Evolutionary conservation across 169 alveolate genomes (phyloP).

Genomic region (Plasmodium falciparum): DNA sequence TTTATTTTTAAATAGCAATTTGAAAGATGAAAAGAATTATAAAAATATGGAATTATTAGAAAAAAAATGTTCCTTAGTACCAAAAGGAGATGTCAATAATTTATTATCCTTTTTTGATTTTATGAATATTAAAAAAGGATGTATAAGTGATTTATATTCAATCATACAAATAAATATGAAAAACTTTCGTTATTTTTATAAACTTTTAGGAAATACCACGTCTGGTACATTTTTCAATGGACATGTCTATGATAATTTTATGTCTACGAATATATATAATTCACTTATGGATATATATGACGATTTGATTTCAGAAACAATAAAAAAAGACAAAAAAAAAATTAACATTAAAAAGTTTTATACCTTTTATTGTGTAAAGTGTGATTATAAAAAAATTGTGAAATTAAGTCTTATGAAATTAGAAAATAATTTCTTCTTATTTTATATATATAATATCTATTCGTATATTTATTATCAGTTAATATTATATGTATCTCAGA

Average conservation of each 20-base stretch:
- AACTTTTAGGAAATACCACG: constrained; percentile 45
- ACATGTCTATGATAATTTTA: constrained; percentile 48
- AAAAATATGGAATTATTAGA: constrained; percentile 52
- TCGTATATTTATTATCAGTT: constrained; percentile 45
- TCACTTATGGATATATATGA: constrained; percentile 61
- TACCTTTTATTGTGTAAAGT: constrained; percentile 36
- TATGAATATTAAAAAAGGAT: constrained; percentile 51
- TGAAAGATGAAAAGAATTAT: constrained; percentile 21
- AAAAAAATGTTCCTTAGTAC: constrained; percentile 16
- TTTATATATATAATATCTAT: constrained; percentile 67
- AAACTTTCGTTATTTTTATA: constrained; percentile 58
- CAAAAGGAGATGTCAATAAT: constrained; percentile 21
- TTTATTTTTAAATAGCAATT: constrained; percentile 44
- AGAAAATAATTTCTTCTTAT: constrained; percentile 58
- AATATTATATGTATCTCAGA: constrained; percentile 17
- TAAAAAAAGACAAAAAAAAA: constrained; percentile 67
- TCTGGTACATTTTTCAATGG: constrained; percentile 61
- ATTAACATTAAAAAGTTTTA: constrained; percentile 58
- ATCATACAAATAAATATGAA: constrained; percentile 69
- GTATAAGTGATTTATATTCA: constrained; percentile 54
- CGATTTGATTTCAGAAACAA: constrained; percentile 57
- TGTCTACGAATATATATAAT: constrained; percentile 45
- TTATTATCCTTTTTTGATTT: constrained; percentile 35
- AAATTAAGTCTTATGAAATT: constrained; percentile 62
- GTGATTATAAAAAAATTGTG: constrained; percentile 63